Conservation (phyloP, 2,329 filamentous ascomycete genomes). For the Penicillium hordei region DNA sequence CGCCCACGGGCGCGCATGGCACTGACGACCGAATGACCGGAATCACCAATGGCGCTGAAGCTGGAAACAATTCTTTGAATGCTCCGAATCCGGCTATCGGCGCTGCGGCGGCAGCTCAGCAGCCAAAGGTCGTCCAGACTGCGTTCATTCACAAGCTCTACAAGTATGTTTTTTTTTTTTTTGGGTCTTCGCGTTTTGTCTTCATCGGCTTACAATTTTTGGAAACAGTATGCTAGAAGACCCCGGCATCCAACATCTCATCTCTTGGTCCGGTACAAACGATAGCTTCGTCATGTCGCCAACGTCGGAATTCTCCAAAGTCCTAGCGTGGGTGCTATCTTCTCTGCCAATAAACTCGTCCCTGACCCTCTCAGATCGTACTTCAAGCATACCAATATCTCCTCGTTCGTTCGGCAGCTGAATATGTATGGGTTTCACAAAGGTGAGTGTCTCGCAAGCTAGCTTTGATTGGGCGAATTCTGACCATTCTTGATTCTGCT, state of each 20-base stretch:
- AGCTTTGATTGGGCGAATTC: slow-evolving; percentile 9
- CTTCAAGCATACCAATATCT: slow-evolving; percentile 99
- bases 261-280: slow-evolving; percentile 89
- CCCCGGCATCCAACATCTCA: slow-evolving; percentile 85
- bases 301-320: slow-evolving; percentile 95
- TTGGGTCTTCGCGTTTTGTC: not conserved
- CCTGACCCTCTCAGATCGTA: slow-evolving; percentile 64
- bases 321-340: slow-evolving; percentile 74
- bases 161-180: slow-evolving; percentile 63
- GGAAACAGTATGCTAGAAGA: slow-evolving; percentile 87
- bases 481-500: slow-evolving; percentile 6
- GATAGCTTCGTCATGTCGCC: slow-evolving; percentile 99
- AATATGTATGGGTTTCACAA: slow-evolving; percentile 99
- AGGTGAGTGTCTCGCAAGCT: slow-evolving; percentile 57
- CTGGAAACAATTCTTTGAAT: slow-evolving; percentile 28
- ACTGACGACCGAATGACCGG: slow-evolving; percentile 49
- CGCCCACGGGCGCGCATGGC: slow-evolving; percentile 48
- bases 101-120: slow-evolving; percentile 64
- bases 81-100: slow-evolving; percentile 37
- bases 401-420: slow-evolving; percentile 93
- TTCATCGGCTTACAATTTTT: slow-evolving; percentile 19
- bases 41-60: slow-evolving; percentile 39
- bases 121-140: slow-evolving; percentile 96
- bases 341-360: slow-evolving; percentile 10
- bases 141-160: slow-evolving; percentile 99